phyloP scores from a whole-genome alignment of 164 flowering plant species.

The Nymphaea colorata region DNA sequence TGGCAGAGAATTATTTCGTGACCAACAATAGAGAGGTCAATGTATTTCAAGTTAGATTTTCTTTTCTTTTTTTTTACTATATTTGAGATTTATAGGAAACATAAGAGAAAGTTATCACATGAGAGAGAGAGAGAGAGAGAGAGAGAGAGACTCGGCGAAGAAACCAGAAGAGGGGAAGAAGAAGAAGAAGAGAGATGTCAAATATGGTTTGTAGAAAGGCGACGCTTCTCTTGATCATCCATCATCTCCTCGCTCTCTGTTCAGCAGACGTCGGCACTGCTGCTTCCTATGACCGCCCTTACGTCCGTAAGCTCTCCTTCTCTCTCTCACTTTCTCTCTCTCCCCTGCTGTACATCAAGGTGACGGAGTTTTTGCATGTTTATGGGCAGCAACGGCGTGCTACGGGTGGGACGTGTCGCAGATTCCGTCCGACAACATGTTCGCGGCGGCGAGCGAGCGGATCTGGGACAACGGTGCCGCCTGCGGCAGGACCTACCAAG shows the following conservation, averaged over 20 bases:
- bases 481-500: slow-evolving; percentile 4
- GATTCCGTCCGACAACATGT: slow-evolving; percentile 3
- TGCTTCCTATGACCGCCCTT: slow-evolving; percentile 35
- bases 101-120: no score
- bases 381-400: slow-evolving; percentile 4
- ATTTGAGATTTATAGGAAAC: no score
- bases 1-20: no score
- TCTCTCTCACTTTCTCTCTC: neutral
- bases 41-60: no score
- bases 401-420: neutral
- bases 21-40: no score
- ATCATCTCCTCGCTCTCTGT: slow-evolving; percentile 7
- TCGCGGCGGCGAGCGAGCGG: slow-evolving; percentile 1
- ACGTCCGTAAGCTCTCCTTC: slow-evolving; percentile 31
- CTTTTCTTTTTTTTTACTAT: no score
- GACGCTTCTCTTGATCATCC: neutral
- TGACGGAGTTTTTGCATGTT: neutral
- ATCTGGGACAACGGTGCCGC: slow-evolving; percentile 9
- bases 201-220: no score
- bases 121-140: no score
- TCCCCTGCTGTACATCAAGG: neutral
- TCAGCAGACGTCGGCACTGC: slow-evolving; percentile 50
- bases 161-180: no score
- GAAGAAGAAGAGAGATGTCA: no score
- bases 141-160: no score